Evolutionary conservation across 768 basidiomycete genomes (phyloP).

Genomic region (Lactifluus volemus): DNA sequence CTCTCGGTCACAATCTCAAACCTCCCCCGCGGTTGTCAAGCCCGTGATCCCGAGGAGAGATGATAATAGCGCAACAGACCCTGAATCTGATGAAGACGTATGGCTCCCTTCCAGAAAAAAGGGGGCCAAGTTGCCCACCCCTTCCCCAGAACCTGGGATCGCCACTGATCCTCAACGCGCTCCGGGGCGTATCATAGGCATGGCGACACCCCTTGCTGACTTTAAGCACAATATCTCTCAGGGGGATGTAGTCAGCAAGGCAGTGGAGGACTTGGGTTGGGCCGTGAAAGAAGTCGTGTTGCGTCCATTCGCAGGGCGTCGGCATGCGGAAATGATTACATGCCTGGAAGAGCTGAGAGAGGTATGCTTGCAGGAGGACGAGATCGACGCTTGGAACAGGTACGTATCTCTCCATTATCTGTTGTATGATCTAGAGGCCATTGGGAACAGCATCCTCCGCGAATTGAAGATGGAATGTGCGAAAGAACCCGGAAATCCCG

Average conservation of each 20-base stretch:
- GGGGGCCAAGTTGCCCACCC: conserved; percentile 17
- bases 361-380: conserved; percentile 63
- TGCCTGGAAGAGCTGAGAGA: conserved; percentile 64
- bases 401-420: conserved; percentile 27
- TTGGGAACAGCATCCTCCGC: conserved; percentile 44
- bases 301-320: conserved; percentile 60
- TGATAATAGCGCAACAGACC: conserved; percentile 49
- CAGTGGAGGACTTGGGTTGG: conserved; percentile 66
- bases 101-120: conserved; percentile 22
- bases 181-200: conserved; percentile 69
- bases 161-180: conserved; percentile 43
- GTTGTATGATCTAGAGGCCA: background rate
- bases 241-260: conserved; percentile 79
- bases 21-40: conserved; percentile 12
- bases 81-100: conserved; percentile 34
- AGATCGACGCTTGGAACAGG: conserved; percentile 77
- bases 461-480: conserved; percentile 50
- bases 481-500: conserved; percentile 46
- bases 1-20: conserved; percentile 13
- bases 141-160: conserved; percentile 24
- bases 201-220: conserved; percentile 63
- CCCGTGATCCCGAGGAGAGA: conserved; percentile 21
- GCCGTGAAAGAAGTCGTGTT: conserved; percentile 65
- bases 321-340: conserved; percentile 61
- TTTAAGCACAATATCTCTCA: conserved; percentile 61